Percentiles rank a stretch among this genome's conserved stretches.
phyloP scores from a whole-genome alignment of 352 stramenopile species.

The Globisporangium cystogenes region DNA sequence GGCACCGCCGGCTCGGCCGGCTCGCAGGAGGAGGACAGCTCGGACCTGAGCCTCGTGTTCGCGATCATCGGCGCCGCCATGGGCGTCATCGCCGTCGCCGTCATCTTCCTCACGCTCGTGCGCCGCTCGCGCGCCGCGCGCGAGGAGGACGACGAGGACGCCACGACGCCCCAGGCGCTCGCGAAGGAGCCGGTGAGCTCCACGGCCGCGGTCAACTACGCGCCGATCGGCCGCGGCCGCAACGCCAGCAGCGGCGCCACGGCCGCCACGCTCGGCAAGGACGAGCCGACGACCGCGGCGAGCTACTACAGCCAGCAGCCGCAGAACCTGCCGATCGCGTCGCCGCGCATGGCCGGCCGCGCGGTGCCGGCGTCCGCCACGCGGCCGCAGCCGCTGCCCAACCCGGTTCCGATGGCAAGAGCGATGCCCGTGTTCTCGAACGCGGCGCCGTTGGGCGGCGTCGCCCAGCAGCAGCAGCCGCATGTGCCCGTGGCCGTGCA shows the following conservation, averaged over 20 bases:
- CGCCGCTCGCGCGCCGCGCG: constrained; percentile 52
- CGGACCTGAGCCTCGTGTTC: constrained; percentile 71
- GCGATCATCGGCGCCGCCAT: constrained; percentile 72
- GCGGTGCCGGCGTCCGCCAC: constrained; percentile 34
- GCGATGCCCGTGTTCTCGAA: constrained; percentile 12
- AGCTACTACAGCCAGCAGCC: constrained; percentile 56
- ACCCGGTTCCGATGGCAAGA: constrained; percentile 2
- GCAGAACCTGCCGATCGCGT: constrained; percentile 31
- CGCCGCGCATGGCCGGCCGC: constrained; percentile 35
- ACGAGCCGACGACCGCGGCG: constrained; percentile 21
- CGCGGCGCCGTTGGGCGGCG: constrained; percentile 3
- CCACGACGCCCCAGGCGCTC: constrained; percentile 25
- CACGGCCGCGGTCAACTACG: constrained; percentile 24
- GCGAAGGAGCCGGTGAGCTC: constrained; percentile 31
- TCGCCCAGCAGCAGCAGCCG: neutral
- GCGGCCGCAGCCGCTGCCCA: neutral
- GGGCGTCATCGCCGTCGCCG: constrained; percentile 68
- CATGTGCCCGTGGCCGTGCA: constrained; percentile 1
- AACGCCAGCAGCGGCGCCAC: constrained; percentile 4
- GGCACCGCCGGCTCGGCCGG: constrained; percentile 5
- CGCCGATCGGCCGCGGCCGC: constrained; percentile 22
- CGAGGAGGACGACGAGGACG: constrained; percentile 60
- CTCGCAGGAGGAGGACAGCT: constrained; percentile 17
- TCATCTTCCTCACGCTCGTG: constrained; percentile 76
- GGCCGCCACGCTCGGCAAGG: neutral